Evolutionary conservation across 305 asterid genomes (phyloP).

Genomic region (Fraxinus baroniana): DNA sequence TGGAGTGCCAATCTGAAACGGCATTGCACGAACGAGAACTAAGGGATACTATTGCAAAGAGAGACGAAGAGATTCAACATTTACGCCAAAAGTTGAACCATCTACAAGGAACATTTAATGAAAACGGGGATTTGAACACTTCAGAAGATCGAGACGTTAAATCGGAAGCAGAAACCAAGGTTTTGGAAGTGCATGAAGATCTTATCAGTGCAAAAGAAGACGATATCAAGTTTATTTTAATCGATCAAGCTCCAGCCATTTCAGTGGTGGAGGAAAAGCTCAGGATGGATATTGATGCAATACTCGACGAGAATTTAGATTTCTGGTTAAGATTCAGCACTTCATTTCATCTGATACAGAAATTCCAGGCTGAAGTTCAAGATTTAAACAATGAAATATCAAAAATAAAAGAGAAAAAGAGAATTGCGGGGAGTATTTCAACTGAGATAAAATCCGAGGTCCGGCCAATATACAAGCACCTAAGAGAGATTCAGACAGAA

Average conservation of each 20-base stretch:
- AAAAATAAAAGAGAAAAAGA: conserved; percentile 8
- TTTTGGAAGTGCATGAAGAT: conserved; percentile 12
- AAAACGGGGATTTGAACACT: conserved; percentile 20
- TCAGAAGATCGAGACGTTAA: conserved; percentile 16
- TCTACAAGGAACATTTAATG: conserved; percentile 20
- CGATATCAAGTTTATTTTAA: conserved; percentile 23
- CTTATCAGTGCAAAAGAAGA: conserved; percentile 25
- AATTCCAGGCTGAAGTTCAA: conserved; percentile 40
- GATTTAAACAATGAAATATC: conserved; percentile 40
- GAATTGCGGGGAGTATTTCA: neutral
- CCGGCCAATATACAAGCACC: conserved; percentile 16
- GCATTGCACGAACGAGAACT: conserved; percentile 62
- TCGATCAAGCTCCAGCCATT: conserved; percentile 23
- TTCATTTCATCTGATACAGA: conserved; percentile 44
- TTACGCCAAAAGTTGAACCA: conserved; percentile 48
- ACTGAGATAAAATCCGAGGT: conserved; percentile 6
- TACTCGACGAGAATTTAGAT: conserved; percentile 41
- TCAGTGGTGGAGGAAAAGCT: conserved; percentile 44
- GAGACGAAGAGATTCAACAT: conserved; percentile 70
- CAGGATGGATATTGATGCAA: conserved; percentile 36
- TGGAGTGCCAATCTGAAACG: conserved; percentile 54
- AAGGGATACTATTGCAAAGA: conserved; percentile 48
- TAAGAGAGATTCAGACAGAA: conserved; percentile 19
- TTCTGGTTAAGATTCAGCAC: conserved; percentile 55
- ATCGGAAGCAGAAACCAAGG: conserved; percentile 29